Base-by-base conservation (phyloP, 805 yeast species). In the Saturnispora diversa region DNA sequence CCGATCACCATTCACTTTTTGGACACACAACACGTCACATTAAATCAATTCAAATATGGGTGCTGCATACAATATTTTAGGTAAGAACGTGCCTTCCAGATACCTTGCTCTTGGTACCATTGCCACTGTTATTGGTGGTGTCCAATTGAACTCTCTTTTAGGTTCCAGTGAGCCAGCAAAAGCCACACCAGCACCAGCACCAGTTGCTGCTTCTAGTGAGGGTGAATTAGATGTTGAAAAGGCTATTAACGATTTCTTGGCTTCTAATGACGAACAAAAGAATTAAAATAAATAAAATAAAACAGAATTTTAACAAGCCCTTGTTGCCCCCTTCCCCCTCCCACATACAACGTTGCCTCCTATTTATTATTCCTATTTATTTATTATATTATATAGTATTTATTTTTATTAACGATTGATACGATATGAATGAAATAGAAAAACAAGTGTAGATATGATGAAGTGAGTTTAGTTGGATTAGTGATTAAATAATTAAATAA, bases 81-180 rank as follows among this genome's bases (percentile, higher is more conserved):
- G 97, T 49, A 84, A 75, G 66, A 67, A 81, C 50, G 78, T 87
- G 53, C 86, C 75, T 55, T 74, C 97, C 48, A 88, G 86, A 68
- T 82, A 75, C 57, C 74, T 88, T 61, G 83, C 96, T 21, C 63
- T 87, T 52, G 90, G 82, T 50, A 86, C 95, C 35, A 68, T 88
- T 54, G 74, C 78, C 45, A 59, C 79, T 28, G 80, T 84, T 37
- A 75, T 74, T 39, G 74, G 79, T 40, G 70, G 64, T 44, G 51
- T 77, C 42, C 43, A 38, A 31, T 19, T 52, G 6, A 39, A 37
- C 37, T 36, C 53, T 22, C 37, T 52, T n/a, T 38, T 54, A 12
- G 43, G 51, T 4, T 46, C 54, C 8, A 66, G 75, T 21, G 68
- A 73, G 49, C 73, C 80, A 50, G 92, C 47, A 12, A 50, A 38